Base-by-base conservation (phyloP, 2,329 filamentous ascomycete genomes). In the Xylogone sp. region DNA sequence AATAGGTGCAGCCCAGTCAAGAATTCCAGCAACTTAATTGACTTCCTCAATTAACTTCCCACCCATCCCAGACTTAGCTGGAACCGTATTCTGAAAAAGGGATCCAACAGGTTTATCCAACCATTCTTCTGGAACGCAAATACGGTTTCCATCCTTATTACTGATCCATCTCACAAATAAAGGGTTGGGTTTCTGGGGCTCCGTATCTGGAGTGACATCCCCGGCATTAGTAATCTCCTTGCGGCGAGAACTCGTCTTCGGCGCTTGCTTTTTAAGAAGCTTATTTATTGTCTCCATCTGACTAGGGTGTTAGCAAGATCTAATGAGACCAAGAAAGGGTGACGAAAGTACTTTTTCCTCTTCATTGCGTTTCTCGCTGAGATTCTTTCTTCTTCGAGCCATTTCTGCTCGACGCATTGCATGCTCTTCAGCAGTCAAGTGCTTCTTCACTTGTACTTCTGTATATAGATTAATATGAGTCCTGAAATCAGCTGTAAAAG, bases 221-320 rank as follows among this genome's bases (percentile, higher is more conserved):
- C 68, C 71, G 43, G 67, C 67, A 22, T 67, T 63, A 44, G 67
- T 50, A 61, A 69, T 48, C 59, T 72, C 52, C 60, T 66, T 49
- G 57, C 69, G 43, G 65, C 75, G 27, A 68, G 76, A 74, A 58
- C 79, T 86, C 51, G 82, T 82, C 69, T 93, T 92, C 21, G 88
- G 86, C 1, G 88, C 87, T 67, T 92, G 89, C 66, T 92, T 91
- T 69, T 91, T 91, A 48, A 94, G 82, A 2, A 94, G 82, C 63
- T 92, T 91, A 75, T 94, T 92, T 78, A 94, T 93, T 0, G 89
- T 94, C 75, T 93, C 89, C 81, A 90, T 89, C 88, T 92, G 16
- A 53, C 19, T 39, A 16, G 22, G 62, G 50, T 58, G 54, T 44
- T 6, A 24, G 3, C 3, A 48, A 44, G 8, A 13, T 45, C 8